Conservation (phyloP, 1,139 yeast genomes). For the Yamadazyma taylorii region DNA sequence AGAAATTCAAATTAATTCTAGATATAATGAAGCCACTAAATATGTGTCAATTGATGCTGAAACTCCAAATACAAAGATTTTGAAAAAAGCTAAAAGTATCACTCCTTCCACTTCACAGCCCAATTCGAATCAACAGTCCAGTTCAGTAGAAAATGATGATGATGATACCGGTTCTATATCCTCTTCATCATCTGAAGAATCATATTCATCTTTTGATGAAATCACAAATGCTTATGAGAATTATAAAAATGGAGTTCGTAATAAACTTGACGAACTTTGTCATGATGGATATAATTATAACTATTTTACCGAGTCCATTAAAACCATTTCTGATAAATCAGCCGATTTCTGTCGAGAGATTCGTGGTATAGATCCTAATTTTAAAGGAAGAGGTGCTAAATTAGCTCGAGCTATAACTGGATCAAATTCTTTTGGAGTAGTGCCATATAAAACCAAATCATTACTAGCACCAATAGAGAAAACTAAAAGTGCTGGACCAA, state of each 20-base stretch:
- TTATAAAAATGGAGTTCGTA: conserved; percentile 27
- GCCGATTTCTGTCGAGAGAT: conserved; percentile 38
- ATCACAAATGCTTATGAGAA: conserved; percentile 34
- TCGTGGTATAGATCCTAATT: conserved; percentile 40
- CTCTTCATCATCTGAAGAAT: conserved; percentile 26
- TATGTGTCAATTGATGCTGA: not conserved
- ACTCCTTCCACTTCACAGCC: not conserved
- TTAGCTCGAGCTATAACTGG: conserved; percentile 50
- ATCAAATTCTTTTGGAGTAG: conserved; percentile 39
- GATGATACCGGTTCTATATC: conserved; percentile 5
- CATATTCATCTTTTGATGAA: conserved; percentile 43
- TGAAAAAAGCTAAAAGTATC: not conserved
- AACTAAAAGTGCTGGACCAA: conserved; percentile 13
- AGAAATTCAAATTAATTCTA: conserved; percentile 20
- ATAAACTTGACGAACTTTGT: conserved; percentile 18
- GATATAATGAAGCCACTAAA: conserved; percentile 10
- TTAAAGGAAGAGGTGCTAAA: conserved; percentile 44
- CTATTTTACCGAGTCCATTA: conserved; percentile 33
- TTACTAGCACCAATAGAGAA: conserved; percentile 34
- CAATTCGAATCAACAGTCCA: too few species aligned
- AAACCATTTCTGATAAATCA: conserved; percentile 40
- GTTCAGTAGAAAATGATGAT: too few species aligned
- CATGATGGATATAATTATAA: conserved; percentile 24
- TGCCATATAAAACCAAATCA: conserved; percentile 46
- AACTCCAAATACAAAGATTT: not conserved